Conservation (phyloP, 176 grass and related monocot genomes). For the Aegilops speltoides region DNA sequence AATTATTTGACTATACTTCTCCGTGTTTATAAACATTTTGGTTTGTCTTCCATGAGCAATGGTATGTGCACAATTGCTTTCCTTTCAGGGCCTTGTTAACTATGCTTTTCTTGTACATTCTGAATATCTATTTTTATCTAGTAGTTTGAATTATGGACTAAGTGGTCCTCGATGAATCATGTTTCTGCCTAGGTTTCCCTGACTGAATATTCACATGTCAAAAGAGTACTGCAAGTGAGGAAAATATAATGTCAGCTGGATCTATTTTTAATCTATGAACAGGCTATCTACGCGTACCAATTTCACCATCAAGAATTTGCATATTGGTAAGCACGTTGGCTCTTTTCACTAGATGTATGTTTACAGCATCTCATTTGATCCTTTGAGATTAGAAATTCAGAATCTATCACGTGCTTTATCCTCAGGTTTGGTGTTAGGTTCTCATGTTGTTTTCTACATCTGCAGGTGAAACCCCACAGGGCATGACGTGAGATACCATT, state of each 20-base stretch:
- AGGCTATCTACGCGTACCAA: neutral
- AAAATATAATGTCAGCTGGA: conserved; percentile 4
- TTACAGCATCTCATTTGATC: conserved; percentile 4
- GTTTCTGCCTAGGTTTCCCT: conserved; percentile 21
- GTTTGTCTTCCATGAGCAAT: conserved; percentile 13
- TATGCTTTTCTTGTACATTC: neutral
- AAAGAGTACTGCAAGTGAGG: neutral
- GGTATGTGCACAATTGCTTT: neutral
- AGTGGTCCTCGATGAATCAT: conserved; percentile 21
- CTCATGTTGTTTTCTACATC: conserved; percentile 20
- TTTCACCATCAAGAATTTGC: neutral
- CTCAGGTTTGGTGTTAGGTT: conserved; percentile 6
- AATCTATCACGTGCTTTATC: conserved; percentile 20
- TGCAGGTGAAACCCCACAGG: conserved; percentile 3
- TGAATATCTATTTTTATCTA: neutral
- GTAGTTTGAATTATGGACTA: neutral
- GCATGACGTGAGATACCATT: neutral
- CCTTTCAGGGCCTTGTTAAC: neutral
- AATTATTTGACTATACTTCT: conserved; percentile 17
- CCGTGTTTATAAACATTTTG: conserved; percentile 4
- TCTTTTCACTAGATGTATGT: conserved; percentile 1
- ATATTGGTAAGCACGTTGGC: conserved; percentile 14
- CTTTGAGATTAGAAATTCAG: neutral
- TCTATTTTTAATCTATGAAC: conserved; percentile 17
- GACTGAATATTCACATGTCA: neutral